phyloP scores from a whole-genome alignment of 345 rosid genomes.

The Populus deltoides region DNA sequence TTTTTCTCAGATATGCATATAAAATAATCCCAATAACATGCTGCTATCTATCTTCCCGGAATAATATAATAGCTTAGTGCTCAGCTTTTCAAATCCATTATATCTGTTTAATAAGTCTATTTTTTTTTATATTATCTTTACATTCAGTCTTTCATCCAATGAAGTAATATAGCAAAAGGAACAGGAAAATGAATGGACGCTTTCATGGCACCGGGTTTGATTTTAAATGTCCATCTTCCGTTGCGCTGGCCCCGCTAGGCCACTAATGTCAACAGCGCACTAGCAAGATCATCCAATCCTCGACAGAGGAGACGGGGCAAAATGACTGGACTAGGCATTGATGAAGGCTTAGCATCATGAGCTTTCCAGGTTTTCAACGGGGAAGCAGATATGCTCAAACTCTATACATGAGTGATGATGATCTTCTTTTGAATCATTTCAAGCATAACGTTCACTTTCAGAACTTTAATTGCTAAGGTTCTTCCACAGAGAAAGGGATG shows the following conservation, averaged over 20 bases:
- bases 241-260: conserved; percentile 6
- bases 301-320: no score
- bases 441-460: neutral
- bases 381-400: neutral
- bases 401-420: neutral
- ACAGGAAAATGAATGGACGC: conserved; percentile 15
- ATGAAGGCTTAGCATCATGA: neutral
- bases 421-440: neutral
- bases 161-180: neutral
- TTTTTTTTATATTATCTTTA: neutral
- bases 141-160: conserved; percentile 2
- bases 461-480: neutral
- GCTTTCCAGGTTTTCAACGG: neutral
- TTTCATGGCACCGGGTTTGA: conserved; percentile 19
- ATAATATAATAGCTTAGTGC: conserved; percentile 22
- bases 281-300: conserved; percentile 7
- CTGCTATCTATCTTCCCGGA: conserved; percentile 10
- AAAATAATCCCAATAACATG: neutral
- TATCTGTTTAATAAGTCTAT: neutral
- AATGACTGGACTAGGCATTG: neutral
- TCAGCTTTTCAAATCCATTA: conserved; percentile 13
- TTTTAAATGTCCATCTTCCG: conserved; percentile 20
- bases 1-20: no score
- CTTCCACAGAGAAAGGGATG: neutral
- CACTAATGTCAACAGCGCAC: conserved; percentile 10